Evolutionary conservation across 2,329 filamentous ascomycete species (phyloP).

Genomic region (Akanthomyces dipterigenus): DNA sequence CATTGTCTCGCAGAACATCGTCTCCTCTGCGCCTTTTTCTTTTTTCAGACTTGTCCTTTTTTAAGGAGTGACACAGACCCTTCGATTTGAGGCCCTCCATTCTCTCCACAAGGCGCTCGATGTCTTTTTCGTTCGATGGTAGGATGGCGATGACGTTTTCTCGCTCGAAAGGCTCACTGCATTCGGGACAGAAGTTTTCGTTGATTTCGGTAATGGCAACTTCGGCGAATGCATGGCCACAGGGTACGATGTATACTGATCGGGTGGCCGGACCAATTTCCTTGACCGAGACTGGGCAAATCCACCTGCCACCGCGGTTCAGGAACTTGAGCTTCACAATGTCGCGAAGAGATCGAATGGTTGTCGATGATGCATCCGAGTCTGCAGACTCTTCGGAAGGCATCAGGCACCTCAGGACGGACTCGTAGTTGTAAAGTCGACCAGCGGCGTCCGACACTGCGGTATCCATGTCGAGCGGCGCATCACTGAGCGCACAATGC

Average conservation of each 20-base stretch:
- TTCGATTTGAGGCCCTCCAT: constrained; percentile 61
- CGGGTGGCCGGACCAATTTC: constrained; percentile 72
- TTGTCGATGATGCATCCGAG: constrained; percentile 38
- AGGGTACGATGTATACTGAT: constrained; percentile 86
- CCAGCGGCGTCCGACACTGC: constrained; percentile 81
- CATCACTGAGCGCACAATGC: constrained; percentile 78
- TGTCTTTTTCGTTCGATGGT: constrained; percentile 62
- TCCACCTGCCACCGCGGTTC: constrained; percentile 50
- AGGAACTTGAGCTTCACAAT: constrained; percentile 77
- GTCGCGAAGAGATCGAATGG: constrained; percentile 77
- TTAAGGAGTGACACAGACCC: constrained; percentile 78
- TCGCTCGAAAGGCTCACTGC: constrained; percentile 63
- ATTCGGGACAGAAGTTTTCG: constrained; percentile 60
- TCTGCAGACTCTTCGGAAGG: constrained; percentile 53
- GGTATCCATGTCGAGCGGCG: constrained; percentile 59
- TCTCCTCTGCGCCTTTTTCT: constrained; percentile 65
- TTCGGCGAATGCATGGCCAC: constrained; percentile 90
- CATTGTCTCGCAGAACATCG: constrained; percentile 19
- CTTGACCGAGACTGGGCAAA: constrained; percentile 84
- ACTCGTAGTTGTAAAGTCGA: constrained; percentile 90
- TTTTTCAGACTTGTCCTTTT: constrained; percentile 61
- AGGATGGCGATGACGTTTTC: constrained; percentile 81
- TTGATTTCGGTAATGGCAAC: constrained; percentile 75
- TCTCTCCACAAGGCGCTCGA: constrained; percentile 58
- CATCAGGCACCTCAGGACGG: constrained; percentile 60